Evolutionary conservation across 164 flowering plant species (phyloP).

Genomic region (Buxus sempervirens): DNA sequence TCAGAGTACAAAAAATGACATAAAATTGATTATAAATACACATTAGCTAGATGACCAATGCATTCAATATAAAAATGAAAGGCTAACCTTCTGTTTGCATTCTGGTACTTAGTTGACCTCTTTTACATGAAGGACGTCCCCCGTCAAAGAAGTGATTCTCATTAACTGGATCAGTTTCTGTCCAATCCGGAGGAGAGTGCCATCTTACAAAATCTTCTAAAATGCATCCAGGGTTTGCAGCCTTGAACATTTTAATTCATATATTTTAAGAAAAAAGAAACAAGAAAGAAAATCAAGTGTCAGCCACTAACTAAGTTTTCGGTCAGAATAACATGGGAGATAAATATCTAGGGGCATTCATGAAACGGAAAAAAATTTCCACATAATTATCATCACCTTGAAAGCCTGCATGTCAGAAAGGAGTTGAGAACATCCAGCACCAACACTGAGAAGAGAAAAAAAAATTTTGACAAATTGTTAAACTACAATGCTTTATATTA

Average conservation of each 20-base stretch:
- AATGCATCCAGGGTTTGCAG: constrained; percentile 98
- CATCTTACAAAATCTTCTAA: constrained; percentile 97
- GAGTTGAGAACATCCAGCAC: constrained; percentile 99
- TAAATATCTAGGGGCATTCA: not conserved
- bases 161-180: constrained; percentile 40
- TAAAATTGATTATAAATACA: not conserved
- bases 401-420: constrained; percentile 99
- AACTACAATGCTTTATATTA: not conserved
- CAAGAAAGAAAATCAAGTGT: not conserved
- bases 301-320: not conserved
- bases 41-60: not conserved
- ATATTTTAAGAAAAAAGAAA: no score
- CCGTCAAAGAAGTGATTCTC: constrained; percentile 32
- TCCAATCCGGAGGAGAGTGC: constrained; percentile 99
- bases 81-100: constrained; percentile 90
- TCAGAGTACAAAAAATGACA: not conserved
- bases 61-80: not conserved
- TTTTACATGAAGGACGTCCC: constrained; percentile 36
- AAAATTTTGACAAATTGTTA: constrained; percentile 21
- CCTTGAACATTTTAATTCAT: constrained; percentile 40
- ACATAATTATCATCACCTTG: constrained; percentile 56
- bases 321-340: not conserved
- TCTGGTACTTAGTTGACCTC: constrained; percentile 81
- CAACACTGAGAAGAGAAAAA: constrained; percentile 56
- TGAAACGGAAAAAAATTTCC: not conserved